Evolutionary conservation across 768 basidiomycete genomes (phyloP).

Genomic region (Sistotremastrum niveocremeum): DNA sequence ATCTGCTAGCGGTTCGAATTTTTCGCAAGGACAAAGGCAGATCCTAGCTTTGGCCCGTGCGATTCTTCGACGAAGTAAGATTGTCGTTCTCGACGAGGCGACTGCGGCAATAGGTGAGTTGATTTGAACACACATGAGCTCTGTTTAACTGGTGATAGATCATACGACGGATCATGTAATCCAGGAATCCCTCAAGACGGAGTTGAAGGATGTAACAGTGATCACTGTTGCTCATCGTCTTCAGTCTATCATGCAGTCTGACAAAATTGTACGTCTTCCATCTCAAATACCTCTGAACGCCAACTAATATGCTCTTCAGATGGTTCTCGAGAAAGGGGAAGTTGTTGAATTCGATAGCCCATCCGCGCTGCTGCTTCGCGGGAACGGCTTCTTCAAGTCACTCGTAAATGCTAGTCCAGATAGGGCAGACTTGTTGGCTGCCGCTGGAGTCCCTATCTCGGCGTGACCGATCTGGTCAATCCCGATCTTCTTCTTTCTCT

Average conservation of each 20-base stretch:
- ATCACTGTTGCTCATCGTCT: constrained; percentile 77
- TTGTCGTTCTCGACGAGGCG: constrained; percentile 27
- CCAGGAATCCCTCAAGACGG: constrained; percentile 22
- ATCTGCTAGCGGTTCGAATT: constrained; percentile 7
- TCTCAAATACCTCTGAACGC: too few species aligned
- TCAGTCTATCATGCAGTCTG: constrained; percentile 66
- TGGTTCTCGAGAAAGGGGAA: constrained; percentile 44
- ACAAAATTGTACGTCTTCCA: constrained; percentile 27
- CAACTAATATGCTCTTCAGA: constrained; percentile 12
- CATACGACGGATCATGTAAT: constrained; percentile 21
- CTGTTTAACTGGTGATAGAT: background rate
- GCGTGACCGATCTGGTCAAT: too few species aligned
- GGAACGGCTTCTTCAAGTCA: constrained; percentile 11
- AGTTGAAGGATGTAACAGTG: constrained; percentile 56
- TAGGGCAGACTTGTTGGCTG: background rate
- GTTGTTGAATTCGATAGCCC: constrained; percentile 47
- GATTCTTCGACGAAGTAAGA: background rate
- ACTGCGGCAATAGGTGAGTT: constrained; percentile 14
- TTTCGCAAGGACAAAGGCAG: constrained; percentile 26
- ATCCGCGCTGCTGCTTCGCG: constrained; percentile 15
- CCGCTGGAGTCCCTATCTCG: too few species aligned
- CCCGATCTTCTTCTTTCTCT: too few species aligned
- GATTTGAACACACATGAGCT: background rate
- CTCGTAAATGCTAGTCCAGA: constrained; percentile 14
- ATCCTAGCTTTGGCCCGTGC: constrained; percentile 28